Percentiles rank a stretch among this genome's conserved stretches.
phyloP scores from a whole-genome alignment of 306 rosid species.

The Quercus cerris region DNA sequence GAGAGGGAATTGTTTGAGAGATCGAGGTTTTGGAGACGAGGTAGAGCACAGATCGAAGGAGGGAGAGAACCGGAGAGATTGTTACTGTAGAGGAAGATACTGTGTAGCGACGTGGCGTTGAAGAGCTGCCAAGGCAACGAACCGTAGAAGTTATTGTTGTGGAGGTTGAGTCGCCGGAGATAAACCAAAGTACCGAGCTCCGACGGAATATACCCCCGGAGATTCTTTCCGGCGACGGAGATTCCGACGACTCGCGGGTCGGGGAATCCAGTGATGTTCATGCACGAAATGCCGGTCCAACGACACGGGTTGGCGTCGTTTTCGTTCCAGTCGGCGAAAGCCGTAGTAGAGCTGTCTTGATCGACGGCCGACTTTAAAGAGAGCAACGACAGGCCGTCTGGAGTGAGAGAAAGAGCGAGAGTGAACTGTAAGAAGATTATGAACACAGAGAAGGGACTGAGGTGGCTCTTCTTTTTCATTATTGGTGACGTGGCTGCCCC shows the following conservation, averaged over 20 bases:
- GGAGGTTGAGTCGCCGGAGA: conserved; percentile 90
- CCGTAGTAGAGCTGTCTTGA: conserved; percentile 12
- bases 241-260: conserved; percentile 84
- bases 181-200: conserved; percentile 72
- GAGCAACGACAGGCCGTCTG: conserved; percentile 89
- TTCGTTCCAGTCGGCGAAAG: conserved; percentile 79
- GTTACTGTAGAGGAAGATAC: conserved; percentile 76
- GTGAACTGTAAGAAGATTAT: not conserved
- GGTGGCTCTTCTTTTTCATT: conserved; percentile 12
- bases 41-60: conserved; percentile 64
- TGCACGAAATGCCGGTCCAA: conserved; percentile 88
- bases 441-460: conserved; percentile 1
- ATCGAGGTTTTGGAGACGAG: conserved; percentile 79
- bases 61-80: conserved; percentile 81
- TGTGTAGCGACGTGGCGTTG: conserved; percentile 84
- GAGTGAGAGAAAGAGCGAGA: conserved; percentile 51
- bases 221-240: conserved; percentile 62
- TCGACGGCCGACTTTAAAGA: conserved; percentile 91
- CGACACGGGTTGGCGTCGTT: conserved; percentile 62
- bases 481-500: not conserved
- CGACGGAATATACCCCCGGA: conserved; percentile 88
- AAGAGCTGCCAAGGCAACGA: conserved; percentile 76
- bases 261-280: conserved; percentile 49
- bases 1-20: conserved; percentile 78
- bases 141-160: conserved; percentile 66